A percentile compares a stretch with the other conserved stretches of the same genome.
Conservation (phyloP, 202 grass and related monocot genomes). For the Alloteropsis angusta region DNA sequence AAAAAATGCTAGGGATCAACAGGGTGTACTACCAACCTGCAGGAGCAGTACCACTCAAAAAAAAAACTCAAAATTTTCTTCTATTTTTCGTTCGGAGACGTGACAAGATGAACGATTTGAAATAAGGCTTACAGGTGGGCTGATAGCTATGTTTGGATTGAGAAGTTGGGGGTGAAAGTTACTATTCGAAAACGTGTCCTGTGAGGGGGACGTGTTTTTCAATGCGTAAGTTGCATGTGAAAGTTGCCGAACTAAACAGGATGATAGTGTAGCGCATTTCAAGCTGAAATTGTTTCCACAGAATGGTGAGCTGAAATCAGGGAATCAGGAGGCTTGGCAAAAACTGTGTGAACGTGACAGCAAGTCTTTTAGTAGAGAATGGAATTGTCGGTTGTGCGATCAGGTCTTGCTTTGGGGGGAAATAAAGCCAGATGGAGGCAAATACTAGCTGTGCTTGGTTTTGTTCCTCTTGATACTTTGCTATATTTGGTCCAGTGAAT, state of each 20-base stretch:
- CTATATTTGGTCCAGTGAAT: neutral
- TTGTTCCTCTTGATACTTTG: neutral
- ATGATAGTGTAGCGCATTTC: neutral
- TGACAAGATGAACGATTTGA: conserved; percentile 1
- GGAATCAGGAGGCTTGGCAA: neutral
- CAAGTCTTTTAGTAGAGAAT: conserved; percentile 31
- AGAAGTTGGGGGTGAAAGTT: too few relatives aligned
- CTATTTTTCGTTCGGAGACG: neutral
- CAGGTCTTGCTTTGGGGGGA: neutral
- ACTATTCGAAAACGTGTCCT: too few relatives aligned
- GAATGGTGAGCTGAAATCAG: neutral
- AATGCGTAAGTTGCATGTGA: too few relatives aligned
- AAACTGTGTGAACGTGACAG: conserved; percentile 22
- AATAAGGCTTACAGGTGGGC: neutral
- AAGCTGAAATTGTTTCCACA: neutral
- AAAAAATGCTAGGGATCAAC: neutral
- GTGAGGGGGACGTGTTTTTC: too few relatives aligned
- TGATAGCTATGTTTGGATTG: neutral
- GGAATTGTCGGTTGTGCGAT: neutral
- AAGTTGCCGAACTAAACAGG: too few relatives aligned
- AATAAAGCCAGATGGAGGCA: conserved; percentile 5
- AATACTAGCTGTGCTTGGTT: neutral
- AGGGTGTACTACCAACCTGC: neutral
- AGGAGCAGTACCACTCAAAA: neutral
- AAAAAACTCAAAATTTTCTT: neutral